Base-by-base conservation (phyloP, 495 filamentous ascomycete species). In the Penicillium chermesinum region DNA sequence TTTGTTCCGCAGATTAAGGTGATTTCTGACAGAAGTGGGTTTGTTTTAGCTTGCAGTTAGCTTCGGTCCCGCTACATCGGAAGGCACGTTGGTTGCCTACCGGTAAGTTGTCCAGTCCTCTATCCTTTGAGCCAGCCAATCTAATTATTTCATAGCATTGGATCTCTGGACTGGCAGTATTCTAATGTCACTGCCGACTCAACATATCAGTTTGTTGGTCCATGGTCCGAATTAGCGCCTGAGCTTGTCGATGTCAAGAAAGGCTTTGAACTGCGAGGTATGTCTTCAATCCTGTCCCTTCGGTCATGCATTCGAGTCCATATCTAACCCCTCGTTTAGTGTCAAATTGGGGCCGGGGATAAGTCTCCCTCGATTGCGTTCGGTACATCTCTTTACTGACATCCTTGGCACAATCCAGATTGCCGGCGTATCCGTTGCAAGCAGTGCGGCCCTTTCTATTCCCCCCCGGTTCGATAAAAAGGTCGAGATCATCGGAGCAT, bases 401-500 rank as follows among this genome's bases (percentile, higher is more conserved):
- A 51, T 47, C 40, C 25, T 30, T 5, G 15, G 38, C 46, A 70
- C 66, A 38, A 71, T 85, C 9, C 82, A 86, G 55, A 75, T 86
- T 33, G 61, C 67, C 15, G 62, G 64, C 18, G 74, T 84, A 0
- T 80, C 84, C 38, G 70, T 82, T 1, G 71, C 66, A 2, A 51
- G 62, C 3, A 71, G 69, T 3, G 71, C 72, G 17, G 64, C 65
- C 18, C 61, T 86, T 1, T 57, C 76, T 57, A 76, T 78, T 50
- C 57, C 82, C 14, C 73, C 76, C 0, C 66, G 72, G 32, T 74
- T 72, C 48, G 47, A 51, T 12, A 76, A 73, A 36, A 78, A 73
- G 1, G 78, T 88, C 34, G 83, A 88, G 51, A 71, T 86, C 36
- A 84, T 88, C 46, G 84, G 84, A 1, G 84, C 84, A 47, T 76